Evolutionary conservation across 2,329 filamentous ascomycete species (phyloP), one percentile per base, ranked within the genome.

Genomic region (Ceratocystis albifundus): DNA sequence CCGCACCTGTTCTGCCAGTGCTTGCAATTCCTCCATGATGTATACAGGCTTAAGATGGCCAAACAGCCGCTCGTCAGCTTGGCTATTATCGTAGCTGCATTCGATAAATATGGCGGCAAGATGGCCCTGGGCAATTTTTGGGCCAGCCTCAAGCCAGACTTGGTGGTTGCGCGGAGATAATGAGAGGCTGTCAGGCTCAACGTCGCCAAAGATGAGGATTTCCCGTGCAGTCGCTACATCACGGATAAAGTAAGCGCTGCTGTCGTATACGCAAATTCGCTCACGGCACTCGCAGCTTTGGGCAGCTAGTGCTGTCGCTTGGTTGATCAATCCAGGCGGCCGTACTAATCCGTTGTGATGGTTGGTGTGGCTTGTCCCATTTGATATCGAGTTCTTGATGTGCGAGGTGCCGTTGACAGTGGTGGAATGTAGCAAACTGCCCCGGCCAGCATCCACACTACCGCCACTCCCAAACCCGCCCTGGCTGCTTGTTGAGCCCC

Each of bases 171-270:
- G 85, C 0, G 93, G 91, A 1, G 84, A 87, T 1, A 93, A 76
- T 0, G 90, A 95, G 30, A 97, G 76, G 7, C 85, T 87, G 75
- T 99, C 94, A 0, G 94, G 91, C 73, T 99, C 94, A 46, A 97
- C 89, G 70, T 99, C 94, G 20, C 94, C 94, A 73, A 96, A 97
- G 62, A 99, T 89, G 68, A 99, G 83, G 2, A 97, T 84, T 75
- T 99, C 93, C 41, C 82, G 82, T 1, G 84, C 82, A 0, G 85
- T 88, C 0, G 77, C 74, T 44, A 87, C 79, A 68, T 94, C 88
- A 46, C 90, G 88, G 70, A 99, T 88, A 75, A 99, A 97, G 75
- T 92, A 97, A 0, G 90, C 93, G 20, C 91, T 94, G 69, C 90
- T 96, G 74, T 96, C 90, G 68, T 90, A 88, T 0, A 91, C 88